Base-by-base conservation (phyloP, 495 filamentous ascomycete genomes). In the Pyrenula aspistea region DNA sequence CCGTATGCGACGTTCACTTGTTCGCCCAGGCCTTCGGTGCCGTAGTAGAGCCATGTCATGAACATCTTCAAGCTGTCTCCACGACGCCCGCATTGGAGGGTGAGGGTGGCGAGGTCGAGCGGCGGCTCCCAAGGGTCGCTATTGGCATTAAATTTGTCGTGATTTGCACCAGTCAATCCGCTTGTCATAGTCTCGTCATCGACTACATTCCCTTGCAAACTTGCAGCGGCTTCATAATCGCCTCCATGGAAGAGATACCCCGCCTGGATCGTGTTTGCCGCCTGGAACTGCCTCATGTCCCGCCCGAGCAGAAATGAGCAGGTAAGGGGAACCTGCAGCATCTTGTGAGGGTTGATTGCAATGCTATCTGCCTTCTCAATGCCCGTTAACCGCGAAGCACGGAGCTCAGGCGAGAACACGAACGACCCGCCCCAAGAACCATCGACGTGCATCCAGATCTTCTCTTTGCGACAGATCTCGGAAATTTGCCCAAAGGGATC, bases 311-410 rank as follows among this genome's bases (percentile, higher is more conserved):
- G 78, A 73, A 95, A 95, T 4, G 87, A 91, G 70, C 92, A 98
- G 2, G 91, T 94, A 36, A 93, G 68, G 0, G 92, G 92, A 10
- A 88, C 88, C 48, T 87, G 88, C 61, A 98, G 78, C 93, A 96
- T 98, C 70, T 96, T 96, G 70, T 98, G 92, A 58, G 93, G 91
- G 67, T 94, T 95, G 48, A 95, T 78, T 10, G 88, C 85, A 24
- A 96, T 75, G 36, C 82, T 88, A 71, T 95, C 76, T 10, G 90
- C 93, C 15, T 81, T 75, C 51, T 91, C 77, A 12, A 79, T 71
- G 22, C 92, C 92, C 15, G 73, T 65, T 42, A 94, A 69, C 68
- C 87, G 85, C 8, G 31, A 42, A 62, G 74, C 66, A 24, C 75
- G 75, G 54, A 87, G 85, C 49, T 68, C 67, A 24, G 74, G 56